Evolutionary conservation across 805 yeast species (phyloP), one percentile per base, ranked within the genome.

Genomic region (Ogataea thermomethanolica): DNA sequence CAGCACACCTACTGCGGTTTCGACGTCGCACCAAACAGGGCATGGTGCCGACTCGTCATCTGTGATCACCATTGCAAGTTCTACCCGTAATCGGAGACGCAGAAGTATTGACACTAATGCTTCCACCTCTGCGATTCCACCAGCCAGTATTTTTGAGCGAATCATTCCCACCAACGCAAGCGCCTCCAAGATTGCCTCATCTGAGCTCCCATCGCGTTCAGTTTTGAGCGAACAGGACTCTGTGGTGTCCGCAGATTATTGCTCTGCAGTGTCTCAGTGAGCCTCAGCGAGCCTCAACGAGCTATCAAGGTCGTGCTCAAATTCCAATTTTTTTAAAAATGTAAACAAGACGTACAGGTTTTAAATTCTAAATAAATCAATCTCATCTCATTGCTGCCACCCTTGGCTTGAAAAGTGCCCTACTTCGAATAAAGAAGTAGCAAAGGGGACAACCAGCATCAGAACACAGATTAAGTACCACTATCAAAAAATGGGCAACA

Each of bases 141-240:
- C 89, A 0, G 83, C 85, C n/a, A 76, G 84, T 48, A 78, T 81
- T 8, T 64, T 79, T 63, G 87, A 79, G 48, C 63, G 82, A 37
- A 61, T 75, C 7, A 55, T 67, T 24, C 43, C 51, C 23, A 41
- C 48, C 20, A 44, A 44, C 35, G 29, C 32, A 15, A 43, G 51
- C 41, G 33, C 45, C 47, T 30, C 48, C 24, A 37, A 37, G 36
- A 15, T 41, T 12, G 33, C 33, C 13, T 39, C 35, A 37, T 6
- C 42, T 14, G 44, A 32, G 8, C 35, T 30, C 11, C 37, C 35
- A 12, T 13, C 36, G 4, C 37, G 39, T 3, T 21, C 37, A 4
- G 40, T 27, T 39, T 42, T 44, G 45, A 22, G 37, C 9, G 50
- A 41, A 46, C 56, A 52, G 41, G 49, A 38, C 32, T 45, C 49